Conservation (phyloP, 371 early-diverging fungal species). For the Capillidium rhysosporum region DNA sequence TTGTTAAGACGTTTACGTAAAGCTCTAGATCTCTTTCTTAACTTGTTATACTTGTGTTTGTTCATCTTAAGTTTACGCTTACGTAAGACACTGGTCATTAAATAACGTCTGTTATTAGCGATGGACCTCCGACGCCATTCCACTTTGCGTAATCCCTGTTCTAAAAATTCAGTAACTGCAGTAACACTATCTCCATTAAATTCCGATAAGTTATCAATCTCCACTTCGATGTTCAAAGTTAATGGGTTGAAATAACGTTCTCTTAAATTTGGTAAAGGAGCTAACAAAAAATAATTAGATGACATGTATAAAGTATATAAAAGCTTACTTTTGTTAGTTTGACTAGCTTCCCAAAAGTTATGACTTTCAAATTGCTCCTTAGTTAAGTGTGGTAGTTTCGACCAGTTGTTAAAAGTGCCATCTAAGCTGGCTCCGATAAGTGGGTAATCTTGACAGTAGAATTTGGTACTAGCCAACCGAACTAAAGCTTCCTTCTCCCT, state of each 20-base stretch:
- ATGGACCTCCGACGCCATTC: background rate
- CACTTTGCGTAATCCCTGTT: background rate
- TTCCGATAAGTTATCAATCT: background rate
- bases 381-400: background rate
- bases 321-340: too few relatives aligned
- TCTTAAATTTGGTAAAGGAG: background rate
- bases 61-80: constrained; percentile 71
- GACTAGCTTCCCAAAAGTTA: too few relatives aligned
- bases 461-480: background rate
- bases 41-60: constrained; percentile 69
- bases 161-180: background rate
- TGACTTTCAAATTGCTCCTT: background rate
- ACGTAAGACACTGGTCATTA: constrained; percentile 41
- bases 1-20: constrained; percentile 59
- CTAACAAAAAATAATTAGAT: background rate
- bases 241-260: background rate
- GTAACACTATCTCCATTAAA: background rate
- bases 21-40: constrained; percentile 58
- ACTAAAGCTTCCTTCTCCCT: background rate
- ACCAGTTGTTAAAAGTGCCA: background rate
- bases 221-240: background rate
- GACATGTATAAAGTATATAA: too few relatives aligned
- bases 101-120: background rate
- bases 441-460: background rate
- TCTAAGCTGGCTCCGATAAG: background rate